Base-by-base conservation (phyloP, 345 rosid genomes). In the Rubroshorea leprosula region DNA sequence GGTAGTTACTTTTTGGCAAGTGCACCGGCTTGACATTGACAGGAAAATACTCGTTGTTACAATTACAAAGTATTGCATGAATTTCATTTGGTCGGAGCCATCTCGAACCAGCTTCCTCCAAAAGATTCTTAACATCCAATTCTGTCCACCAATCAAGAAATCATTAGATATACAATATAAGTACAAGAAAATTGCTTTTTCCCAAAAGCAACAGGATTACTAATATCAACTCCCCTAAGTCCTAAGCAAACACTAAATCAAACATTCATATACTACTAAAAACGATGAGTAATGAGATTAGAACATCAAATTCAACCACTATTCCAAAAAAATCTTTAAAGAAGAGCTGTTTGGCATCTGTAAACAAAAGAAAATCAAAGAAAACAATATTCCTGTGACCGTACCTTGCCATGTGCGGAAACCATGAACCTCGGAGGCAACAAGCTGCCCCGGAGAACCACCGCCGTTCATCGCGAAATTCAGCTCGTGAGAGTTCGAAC, bases 71-170 rank as follows among this genome's bases (percentile, higher is more conserved):
- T 45, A 87, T 60, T 15, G 99, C 97, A 26, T 82, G 85, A 60
- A 93, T 89, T 78, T 93, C 99, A 41, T 93, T 93, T 4, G 99
- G 99, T 27, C 96, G 95, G 16, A 93, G 86, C 99, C 97, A 93
- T 79, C 97, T 83, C 18, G 77, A 54, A 71, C 59, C 78, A 17
- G 95, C 96, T 72, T 93, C 99, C 74, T 78, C 92, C 79, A 55
- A 56, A 68, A 82, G 83, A 64, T 16, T 73, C 22, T 21, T 64
- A 49, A 85, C 72, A 74, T 93, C 97, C 76, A 93, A 83, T 77
- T 85, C 99, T 89, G 82, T 68, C 48, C 65, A 72, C 8, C 21
- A 19, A 66, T 55, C 55, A 62, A 51, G 18, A 71, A 62, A 22
- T 21, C 58, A 51, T 3, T 27, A 17, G 38, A 46, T 19, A 39